A percentile compares a stretch with the other conserved stretches of the same genome.
phyloP scores from a whole-genome alignment of 768 basidiomycete genomes.

The Suillus brevipes region DNA sequence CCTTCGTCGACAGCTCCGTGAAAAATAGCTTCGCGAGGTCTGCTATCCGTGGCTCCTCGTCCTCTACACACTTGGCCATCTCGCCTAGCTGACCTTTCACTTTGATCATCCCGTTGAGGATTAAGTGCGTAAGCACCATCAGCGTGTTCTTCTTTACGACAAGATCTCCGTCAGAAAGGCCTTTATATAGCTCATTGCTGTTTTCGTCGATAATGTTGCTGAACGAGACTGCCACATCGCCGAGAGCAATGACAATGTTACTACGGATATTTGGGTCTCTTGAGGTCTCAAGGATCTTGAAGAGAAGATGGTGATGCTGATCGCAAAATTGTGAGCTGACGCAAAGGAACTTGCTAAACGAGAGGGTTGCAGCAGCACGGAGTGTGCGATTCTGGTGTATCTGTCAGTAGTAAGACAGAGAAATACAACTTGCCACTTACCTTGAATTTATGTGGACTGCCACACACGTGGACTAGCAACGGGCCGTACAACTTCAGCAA shows the following conservation, averaged over 20 bases:
- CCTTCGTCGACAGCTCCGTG: conserved; percentile 92
- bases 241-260: conserved; percentile 97
- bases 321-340: conserved; percentile 95
- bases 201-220: conserved; percentile 97
- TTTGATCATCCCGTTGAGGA: conserved; percentile 99
- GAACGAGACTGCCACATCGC: conserved; percentile 98
- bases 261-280: conserved; percentile 87
- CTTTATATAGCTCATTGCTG: conserved; percentile 92
- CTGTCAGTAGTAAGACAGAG: conserved; percentile 12
- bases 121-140: conserved; percentile 96
- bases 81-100: conserved; percentile 99
- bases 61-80: conserved; percentile 99
- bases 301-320: conserved; percentile 80
- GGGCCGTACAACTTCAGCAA: conserved; percentile 86
- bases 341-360: conserved; percentile 96
- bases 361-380: conserved; percentile 81
- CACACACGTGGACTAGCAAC: conserved; percentile 86
- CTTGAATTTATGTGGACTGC: conserved; percentile 89
- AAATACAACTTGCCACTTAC: conserved; percentile 38
- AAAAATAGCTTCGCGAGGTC: conserved; percentile 99
- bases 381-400: conserved; percentile 73
- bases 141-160: conserved; percentile 99
- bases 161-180: conserved; percentile 81
- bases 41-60: conserved; percentile 80
- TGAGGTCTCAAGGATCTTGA: conserved; percentile 92